Evolutionary conservation across 2,329 filamentous ascomycete species (phyloP), one percentile per base, ranked within the genome.

Genomic region (Colletotrichum camelliae): DNA sequence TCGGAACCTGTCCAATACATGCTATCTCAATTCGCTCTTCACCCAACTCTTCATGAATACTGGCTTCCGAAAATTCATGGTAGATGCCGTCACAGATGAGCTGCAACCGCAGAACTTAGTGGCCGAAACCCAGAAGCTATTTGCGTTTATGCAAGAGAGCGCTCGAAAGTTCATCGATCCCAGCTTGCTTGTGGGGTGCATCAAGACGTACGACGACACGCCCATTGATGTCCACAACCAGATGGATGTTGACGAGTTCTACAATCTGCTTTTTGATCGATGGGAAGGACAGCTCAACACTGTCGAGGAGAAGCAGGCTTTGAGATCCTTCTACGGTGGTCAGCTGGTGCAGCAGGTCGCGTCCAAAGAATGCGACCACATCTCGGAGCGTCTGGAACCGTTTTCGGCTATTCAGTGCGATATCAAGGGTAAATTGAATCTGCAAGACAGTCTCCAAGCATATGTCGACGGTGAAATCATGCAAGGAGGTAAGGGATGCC

Each of bases 241-340:
- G 84, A 98, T 99, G 95, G 97, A 99, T 82, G 97, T 98, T 7
- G 97, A 98, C 79, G 96, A 98, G 82, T 99, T 98, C 82, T 98
- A 97, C 86, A 98, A 97, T 80, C 89, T 98, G 6, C 89, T 99
- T 0, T 97, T 98, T 80, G 96, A 98, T 83, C 92, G 96, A 31
- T 96, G 96, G 91, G 97, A 99, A 82, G 91, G 92, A 10, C 95
- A 98, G 80, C 92, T 98, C 78, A 84, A 90, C 21, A 89, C 90
- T 12, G 84, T 88, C 3, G 89, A 92, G n/a, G 91, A 92, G 39
- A 98, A 95, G 84, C 92, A 91, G 77, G 86, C 85, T 27, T 94
- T 99, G 78, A 91, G 94, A 66, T 93, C 93, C 0, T 97, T 98
- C 80, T 99, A 97, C 81, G 96, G 96, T 1, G 97, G 97, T 6